Conservation (phyloP, 495 filamentous ascomycete genomes). For the Glarea lozoyensis region DNA sequence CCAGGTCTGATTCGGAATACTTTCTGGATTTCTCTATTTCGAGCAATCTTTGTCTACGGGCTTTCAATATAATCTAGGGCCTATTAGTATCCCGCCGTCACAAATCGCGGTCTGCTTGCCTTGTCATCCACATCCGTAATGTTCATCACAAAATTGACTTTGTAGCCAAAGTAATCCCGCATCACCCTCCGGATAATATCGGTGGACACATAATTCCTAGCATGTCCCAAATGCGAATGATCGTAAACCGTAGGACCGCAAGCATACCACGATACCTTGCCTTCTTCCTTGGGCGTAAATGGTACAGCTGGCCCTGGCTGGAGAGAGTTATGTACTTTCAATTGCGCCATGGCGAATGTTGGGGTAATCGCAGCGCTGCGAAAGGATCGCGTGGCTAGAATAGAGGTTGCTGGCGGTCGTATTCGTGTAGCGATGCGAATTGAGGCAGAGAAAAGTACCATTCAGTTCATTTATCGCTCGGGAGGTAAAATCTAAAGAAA, state of each 20-base stretch:
- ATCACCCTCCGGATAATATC: conserved; percentile 88
- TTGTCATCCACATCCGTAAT: conserved; percentile 94
- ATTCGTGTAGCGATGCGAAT: neutral
- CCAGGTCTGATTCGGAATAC: conserved; percentile 25
- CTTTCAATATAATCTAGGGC: conserved; percentile 18
- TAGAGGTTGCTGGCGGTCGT: conserved; percentile 20
- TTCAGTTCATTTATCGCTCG: too few relatives aligned
- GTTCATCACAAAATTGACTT: conserved; percentile 92
- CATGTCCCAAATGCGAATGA: conserved; percentile 83
- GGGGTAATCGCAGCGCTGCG: neutral
- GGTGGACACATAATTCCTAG: conserved; percentile 87
- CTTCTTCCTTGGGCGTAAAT: conserved; percentile 25
- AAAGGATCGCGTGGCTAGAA: conserved; percentile 13
- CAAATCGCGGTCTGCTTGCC: conserved; percentile 14
- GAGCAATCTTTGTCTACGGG: conserved; percentile 3
- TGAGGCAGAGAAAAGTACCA: conserved; percentile 7
- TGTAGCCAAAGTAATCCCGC: conserved; percentile 74
- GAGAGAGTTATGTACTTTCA: conserved; percentile 68
- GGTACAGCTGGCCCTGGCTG: conserved; percentile 25
- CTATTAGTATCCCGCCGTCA: neutral
- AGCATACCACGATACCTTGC: conserved; percentile 77
- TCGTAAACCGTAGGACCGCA: conserved; percentile 94
- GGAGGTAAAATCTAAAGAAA: neutral
- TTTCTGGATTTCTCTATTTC: conserved; percentile 18
- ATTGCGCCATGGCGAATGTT: conserved; percentile 32